Base-by-base conservation (phyloP, 345 rosid species). In the Tarenaya hassleriana region DNA sequence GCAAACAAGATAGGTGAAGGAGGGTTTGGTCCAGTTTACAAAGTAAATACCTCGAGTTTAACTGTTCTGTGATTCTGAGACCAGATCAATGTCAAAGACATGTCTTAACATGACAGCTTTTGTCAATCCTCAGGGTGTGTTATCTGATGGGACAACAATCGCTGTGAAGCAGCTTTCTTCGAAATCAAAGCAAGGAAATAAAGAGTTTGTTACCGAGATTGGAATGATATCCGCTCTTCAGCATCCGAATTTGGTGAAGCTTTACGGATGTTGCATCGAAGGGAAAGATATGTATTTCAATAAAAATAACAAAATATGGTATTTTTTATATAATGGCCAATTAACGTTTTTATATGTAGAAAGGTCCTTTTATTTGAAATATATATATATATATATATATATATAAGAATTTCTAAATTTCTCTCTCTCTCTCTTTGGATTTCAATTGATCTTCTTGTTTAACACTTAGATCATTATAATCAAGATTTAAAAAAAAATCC, bases 21-120 rank as follows among this genome's bases (percentile, higher is more conserved):
- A 73, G 97, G 91, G 29, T 90, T 90, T 55, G 90, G 97, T 18
- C 84, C 95, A n/a, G 97, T 90, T 35, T 86, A 73, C 77, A 86
- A 83, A 94, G 94, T 89, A 71, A 52, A 42, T 10, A 15, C 19
- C 16, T 24, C 19, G 2, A 5, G 29, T 2, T 42, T 19, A 46
- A 7, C n/a, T 1, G 42, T 43, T 8, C 16, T 35, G 4, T 16
- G 16, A n/a, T 67, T 41, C 9, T 24, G 29, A 24, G 5, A 41
- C 4, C 21, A 20, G 32, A 35, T 40, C n/a, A n/a, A 1, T 58
- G 18, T 34, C n/a, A n/a, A n/a, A n/a, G 18, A 34, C 34, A 40
- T 32, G 13, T 15, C 16, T 52, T 41, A 24, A 10, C n/a, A 3
- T 65, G 38, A 65, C 46, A 55, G 19, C 42, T 59, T 35, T 58